Percentiles rank a stretch among this genome's conserved stretches.
phyloP scores from a whole-genome alignment of 1,139 yeast genomes.

The Pichia sp. region DNA sequence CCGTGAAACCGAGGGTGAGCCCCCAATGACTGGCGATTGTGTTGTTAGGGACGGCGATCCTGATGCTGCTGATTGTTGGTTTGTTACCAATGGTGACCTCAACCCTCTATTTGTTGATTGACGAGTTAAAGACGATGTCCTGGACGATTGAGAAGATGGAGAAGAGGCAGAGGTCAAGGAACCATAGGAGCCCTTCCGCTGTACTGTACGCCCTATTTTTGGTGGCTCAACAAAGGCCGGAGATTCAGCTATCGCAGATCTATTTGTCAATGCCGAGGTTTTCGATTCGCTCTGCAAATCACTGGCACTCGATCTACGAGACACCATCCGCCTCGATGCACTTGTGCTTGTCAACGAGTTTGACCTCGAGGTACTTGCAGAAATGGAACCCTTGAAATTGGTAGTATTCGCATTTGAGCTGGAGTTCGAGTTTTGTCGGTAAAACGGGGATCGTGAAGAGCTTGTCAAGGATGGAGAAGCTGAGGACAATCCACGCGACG shows the following conservation, averaged over 20 bases:
- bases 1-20: neutral
- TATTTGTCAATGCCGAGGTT: neutral
- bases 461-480: neutral
- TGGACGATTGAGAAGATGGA: neutral
- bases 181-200: constrained; percentile 7
- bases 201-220: constrained; percentile 5
- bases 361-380: constrained; percentile 5
- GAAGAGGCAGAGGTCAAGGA: constrained; percentile 4
- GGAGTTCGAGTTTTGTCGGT: neutral
- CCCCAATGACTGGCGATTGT: constrained; percentile 8
- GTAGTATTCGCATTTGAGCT: too few species aligned
- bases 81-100: constrained; percentile 13
- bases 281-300: constrained; percentile 1
- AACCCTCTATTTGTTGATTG: neutral
- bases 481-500: neutral
- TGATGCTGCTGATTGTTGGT: neutral
- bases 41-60: constrained; percentile 1
- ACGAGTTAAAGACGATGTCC: neutral
- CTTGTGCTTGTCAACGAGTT: constrained; percentile 15
- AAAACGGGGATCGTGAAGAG: constrained; percentile 1
- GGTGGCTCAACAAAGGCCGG: constrained; percentile 12
- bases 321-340: neutral
- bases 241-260: neutral
- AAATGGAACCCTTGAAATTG: neutral
- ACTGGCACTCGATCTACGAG: neutral